Conservation (phyloP, 73 alveolate genomes). For the Paramecium pentaurelia region DNA sequence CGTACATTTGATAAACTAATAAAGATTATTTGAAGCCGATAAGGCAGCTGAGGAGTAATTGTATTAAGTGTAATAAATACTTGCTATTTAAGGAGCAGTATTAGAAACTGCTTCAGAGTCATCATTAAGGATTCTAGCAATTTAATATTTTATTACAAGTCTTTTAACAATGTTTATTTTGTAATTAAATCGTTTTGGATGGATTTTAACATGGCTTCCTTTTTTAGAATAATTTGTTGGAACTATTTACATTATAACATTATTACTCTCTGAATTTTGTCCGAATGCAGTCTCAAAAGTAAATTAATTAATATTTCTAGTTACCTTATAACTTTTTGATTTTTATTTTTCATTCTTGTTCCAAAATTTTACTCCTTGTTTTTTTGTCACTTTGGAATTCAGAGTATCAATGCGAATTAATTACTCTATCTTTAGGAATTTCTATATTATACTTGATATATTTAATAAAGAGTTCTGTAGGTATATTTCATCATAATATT, state of each 20-base stretch:
- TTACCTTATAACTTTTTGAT: not conserved
- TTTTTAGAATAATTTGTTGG: not conserved
- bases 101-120: not conserved
- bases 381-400: not conserved
- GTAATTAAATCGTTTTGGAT: not conserved
- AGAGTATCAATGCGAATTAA: not conserved
- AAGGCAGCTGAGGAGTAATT: not conserved
- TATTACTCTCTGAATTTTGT: not conserved
- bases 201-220: conserved; percentile 32
- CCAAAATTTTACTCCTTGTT: conserved; percentile 24
- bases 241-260: not conserved
- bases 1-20: not conserved
- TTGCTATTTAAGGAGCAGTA: not conserved
- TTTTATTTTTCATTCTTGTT: not conserved
- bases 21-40: not conserved
- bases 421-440: not conserved
- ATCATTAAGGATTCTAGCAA: not conserved
- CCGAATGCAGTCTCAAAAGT: not conserved
- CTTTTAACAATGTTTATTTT: not conserved
- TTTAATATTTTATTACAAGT: not conserved
- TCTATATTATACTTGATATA: not conserved
- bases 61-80: not conserved
- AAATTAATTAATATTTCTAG: not conserved
- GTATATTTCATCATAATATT: not conserved
- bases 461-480: not conserved